Evolutionary conservation across 2,329 filamentous ascomycete species (phyloP), one percentile per base, ranked within the genome.

Genomic region (Magnaporthales sp.): DNA sequence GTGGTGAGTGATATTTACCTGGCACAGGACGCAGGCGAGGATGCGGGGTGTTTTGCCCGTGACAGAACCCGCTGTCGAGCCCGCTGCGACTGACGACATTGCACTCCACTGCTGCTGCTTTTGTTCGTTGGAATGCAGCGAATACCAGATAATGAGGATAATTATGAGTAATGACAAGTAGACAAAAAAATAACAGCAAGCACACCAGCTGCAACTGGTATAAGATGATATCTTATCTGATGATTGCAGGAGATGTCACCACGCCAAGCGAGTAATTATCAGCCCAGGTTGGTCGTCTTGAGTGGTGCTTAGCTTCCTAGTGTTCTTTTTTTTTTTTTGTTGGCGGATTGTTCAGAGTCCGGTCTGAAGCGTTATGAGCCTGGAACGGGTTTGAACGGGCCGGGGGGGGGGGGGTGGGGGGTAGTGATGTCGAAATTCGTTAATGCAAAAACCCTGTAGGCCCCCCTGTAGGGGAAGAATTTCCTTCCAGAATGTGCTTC

Each of bases 11-110:
- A 30, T 58, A 7, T 30, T 26, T 31, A 65, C 64, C 64, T 87
- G 85, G 72, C 85, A 87, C 51, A 86, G 77, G 24, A 85, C 82
- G 70, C 84, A 86, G 24, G 83, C 83, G 67, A 85, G 75, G 62
- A 85, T 79, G 70, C 83, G 77, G 15, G 77, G 75, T 13, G 78
- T 75, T 73, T 81, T 83, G 66, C 75, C 22, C 13, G 60, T 9
- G 32, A 58, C 63, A 26, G 63, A 63, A 64, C 64, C 24, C 51
- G 30, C 26, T 13, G 54, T 51, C 27, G 66, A 51, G 54, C 64
- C 67, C 22, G 68, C 65, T 22, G 62, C 38, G 15, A 65, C 62
- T 26, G 63, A 54, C 22, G 66, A 56, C 66, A 68, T 69, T 19
- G 62, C 24, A 46, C 29, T 51, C 63, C 56, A 60, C 56, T 60